Evolutionary conservation across 768 basidiomycete species (phyloP).

Genomic region (Mycena filopes): DNA sequence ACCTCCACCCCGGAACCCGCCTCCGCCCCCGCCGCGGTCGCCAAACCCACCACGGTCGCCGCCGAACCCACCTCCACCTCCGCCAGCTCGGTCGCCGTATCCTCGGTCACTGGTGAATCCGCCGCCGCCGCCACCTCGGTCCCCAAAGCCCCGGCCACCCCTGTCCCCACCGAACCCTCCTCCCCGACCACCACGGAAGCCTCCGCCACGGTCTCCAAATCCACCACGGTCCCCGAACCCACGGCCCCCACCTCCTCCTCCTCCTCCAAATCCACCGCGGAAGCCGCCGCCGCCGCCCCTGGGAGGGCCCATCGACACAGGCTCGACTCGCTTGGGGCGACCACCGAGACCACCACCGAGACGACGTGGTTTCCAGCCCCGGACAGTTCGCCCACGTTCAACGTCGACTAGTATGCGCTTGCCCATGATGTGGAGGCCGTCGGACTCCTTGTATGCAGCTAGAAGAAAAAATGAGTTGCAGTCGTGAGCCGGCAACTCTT

Average conservation of each 20-base stretch:
- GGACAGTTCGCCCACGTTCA: constrained; percentile 96
- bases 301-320: constrained; percentile 43
- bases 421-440: constrained; percentile 94
- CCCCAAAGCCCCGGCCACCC: constrained; percentile 52
- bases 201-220: constrained; percentile 53
- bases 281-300: constrained; percentile 50
- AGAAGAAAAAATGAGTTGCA: constrained; percentile 35
- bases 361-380: constrained; percentile 98
- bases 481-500: constrained; percentile 30
- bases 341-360: constrained; percentile 99
- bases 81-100: constrained; percentile 44
- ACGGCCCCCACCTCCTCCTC: constrained; percentile 53
- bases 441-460: constrained; percentile 99
- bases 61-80: constrained; percentile 53
- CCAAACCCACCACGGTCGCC: constrained; percentile 29
- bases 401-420: constrained; percentile 98
- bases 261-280: constrained; percentile 53
- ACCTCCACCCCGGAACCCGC: constrained; percentile 41
- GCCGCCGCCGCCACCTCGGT: constrained; percentile 51
- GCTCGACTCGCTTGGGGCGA: constrained; percentile 83
- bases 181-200: constrained; percentile 42
- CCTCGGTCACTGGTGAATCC: constrained; percentile 55
- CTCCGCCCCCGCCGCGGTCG: constrained; percentile 46
- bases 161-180: constrained; percentile 44
- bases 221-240: constrained; percentile 37